Conservation (phyloP, 129 eudicot species). For the Saposhnikovia divaricata region DNA sequence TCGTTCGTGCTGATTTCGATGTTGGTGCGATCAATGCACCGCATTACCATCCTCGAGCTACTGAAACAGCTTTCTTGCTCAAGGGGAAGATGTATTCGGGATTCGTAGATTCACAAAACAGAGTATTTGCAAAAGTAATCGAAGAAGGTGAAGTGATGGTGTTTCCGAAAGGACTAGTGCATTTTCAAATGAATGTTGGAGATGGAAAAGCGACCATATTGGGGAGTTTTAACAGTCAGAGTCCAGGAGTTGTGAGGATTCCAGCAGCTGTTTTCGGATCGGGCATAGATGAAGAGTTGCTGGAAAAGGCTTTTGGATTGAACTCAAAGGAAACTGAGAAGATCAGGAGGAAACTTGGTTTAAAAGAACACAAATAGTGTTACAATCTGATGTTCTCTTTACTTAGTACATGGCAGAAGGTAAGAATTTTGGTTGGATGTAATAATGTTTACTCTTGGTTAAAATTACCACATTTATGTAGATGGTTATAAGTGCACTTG, state of each 20-base stretch:
- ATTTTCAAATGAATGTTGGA: slow-evolving; percentile 85
- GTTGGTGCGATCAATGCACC: slow-evolving; percentile 63
- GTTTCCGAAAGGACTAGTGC: slow-evolving; percentile 61
- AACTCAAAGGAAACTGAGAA: slow-evolving; percentile 42
- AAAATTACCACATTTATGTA: background rate
- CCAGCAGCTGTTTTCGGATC: slow-evolving; percentile 73
- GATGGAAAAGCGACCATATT: slow-evolving; percentile 52
- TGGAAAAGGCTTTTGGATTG: slow-evolving; percentile 79
- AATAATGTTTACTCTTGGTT: background rate
- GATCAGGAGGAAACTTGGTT: slow-evolving; percentile 52
- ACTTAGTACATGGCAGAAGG: background rate
- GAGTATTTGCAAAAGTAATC: slow-evolving; percentile 61
- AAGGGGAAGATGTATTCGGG: slow-evolving; percentile 76
- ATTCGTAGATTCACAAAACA: slow-evolving; percentile 51
- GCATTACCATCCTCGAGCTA: slow-evolving; percentile 80
- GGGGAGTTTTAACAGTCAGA: slow-evolving; percentile 81
- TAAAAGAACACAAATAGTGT: background rate
- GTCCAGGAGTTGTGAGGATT: slow-evolving; percentile 66
- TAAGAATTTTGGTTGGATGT: background rate
- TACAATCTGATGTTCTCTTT: background rate
- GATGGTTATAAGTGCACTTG: background rate
- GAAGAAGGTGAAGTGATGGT: slow-evolving; percentile 87
- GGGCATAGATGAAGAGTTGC: slow-evolving; percentile 37
- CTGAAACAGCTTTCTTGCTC: slow-evolving; percentile 63
- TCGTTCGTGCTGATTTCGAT: slow-evolving; percentile 82